Conservation (phyloP, 305 asterid genomes). For the Ajuga reptans region DNA sequence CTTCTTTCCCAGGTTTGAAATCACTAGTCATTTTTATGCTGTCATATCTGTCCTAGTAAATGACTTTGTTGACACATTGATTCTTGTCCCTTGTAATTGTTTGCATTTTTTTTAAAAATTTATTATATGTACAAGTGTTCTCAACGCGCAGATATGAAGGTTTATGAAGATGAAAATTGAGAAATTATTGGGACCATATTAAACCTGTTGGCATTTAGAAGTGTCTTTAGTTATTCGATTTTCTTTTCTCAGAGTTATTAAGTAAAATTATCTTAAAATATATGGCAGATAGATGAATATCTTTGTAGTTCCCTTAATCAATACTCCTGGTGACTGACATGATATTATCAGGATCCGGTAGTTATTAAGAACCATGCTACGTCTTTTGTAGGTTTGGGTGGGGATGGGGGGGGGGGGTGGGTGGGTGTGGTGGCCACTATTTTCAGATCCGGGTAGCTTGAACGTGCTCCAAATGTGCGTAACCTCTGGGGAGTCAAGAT, state of each 20-base stretch:
- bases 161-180: background rate
- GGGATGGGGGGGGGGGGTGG: too few relatives aligned
- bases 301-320: too few relatives aligned
- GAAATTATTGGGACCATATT: background rate
- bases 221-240: background rate
- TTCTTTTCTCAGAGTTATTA: background rate
- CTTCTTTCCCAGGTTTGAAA: constrained; percentile 80
- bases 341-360: too few relatives aligned
- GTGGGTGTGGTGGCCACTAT: too few relatives aligned
- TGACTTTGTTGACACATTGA: background rate
- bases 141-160: background rate
- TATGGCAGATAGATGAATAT: too few relatives aligned
- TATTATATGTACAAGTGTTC: background rate
- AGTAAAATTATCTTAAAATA: background rate
- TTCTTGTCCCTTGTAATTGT: background rate
- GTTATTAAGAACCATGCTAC: too few relatives aligned
- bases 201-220: background rate
- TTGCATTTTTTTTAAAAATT: background rate
- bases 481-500: too few relatives aligned
- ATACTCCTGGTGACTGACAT: background rate
- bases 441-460: too few relatives aligned
- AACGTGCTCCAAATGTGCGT: too few relatives aligned
- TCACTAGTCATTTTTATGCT: constrained; percentile 13
- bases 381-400: too few relatives aligned
- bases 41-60: background rate